Evolutionary conservation across 106 monocot species (phyloP).

Genomic region (Dioscorea alata): DNA sequence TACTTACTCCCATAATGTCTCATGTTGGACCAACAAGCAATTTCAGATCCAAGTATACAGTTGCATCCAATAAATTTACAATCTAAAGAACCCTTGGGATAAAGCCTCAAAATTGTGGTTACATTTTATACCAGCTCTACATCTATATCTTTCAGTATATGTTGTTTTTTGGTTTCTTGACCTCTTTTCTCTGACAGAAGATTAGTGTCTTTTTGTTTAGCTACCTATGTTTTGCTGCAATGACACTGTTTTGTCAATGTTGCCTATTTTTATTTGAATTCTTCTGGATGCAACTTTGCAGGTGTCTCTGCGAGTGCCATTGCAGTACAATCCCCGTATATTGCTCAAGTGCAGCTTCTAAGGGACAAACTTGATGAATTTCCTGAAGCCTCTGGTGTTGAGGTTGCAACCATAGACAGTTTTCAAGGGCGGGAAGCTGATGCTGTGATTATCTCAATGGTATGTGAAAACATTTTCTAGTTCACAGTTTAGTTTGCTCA

Average conservation of each 20-base stretch:
- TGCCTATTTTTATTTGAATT: not conserved
- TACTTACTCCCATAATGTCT: too few species aligned
- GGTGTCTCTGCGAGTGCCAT: slow-evolving; percentile 74
- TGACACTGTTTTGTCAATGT: not conserved
- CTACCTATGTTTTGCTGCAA: not conserved
- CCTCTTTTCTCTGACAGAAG: too few species aligned
- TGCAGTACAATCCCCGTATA: slow-evolving; percentile 93
- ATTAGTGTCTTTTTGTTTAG: not conserved
- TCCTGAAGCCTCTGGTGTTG: slow-evolving; percentile 79
- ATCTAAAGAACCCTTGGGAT: too few species aligned
- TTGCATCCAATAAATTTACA: too few species aligned
- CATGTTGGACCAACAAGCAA: too few species aligned
- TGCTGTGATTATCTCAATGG: slow-evolving; percentile 96
- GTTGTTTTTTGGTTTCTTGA: too few species aligned
- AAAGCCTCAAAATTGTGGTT: too few species aligned
- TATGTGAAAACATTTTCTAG: slow-evolving; percentile 8
- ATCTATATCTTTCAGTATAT: too few species aligned
- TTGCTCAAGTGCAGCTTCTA: slow-evolving; percentile 94
- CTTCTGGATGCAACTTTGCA: slow-evolving; percentile 8
- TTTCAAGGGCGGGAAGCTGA: slow-evolving; percentile 98
- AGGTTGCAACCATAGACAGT: slow-evolving; percentile 92
- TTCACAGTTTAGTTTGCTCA: not conserved
- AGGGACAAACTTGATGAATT: slow-evolving; percentile 72
- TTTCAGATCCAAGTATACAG: too few species aligned
- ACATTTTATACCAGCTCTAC: too few species aligned